Base-by-base conservation (phyloP, 2,329 filamentous ascomycete species). In the Plectosphaerella plurivora region DNA sequence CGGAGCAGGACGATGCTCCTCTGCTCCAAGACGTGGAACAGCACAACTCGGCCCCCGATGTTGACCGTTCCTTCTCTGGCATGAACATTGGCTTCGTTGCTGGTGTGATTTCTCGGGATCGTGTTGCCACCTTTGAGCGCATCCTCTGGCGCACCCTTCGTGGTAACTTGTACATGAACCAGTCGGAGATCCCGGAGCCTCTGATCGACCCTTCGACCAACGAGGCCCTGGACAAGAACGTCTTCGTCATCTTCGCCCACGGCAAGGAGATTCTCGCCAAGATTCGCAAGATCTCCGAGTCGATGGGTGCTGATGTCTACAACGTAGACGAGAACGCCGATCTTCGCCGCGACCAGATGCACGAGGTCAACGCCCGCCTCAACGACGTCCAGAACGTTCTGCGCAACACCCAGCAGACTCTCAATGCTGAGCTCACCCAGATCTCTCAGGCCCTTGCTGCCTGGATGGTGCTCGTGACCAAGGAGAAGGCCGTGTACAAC, bases 41-140 rank as follows among this genome's bases (percentile, higher is more conserved):
- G 67, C 86, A 92, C 66, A 79, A 77, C 55, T 70, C 77, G 51
- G 79, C 79, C 51, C 74, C 83, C 49, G 88, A 90, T 55, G 87
- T 79, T 37, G 90, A 94, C 65, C 84, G 88, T 59, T 94, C 90
- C 42, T 97, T 99, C 71, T 94, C 91, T 6, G 91, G 91, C 57
- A 96, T 97, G 89, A 97, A 97, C 74, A 99, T 99, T 67, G 94
- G 94, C 10, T 99, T 99, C 64, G 93, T 99, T 50, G 89, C 94
- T 51, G 94, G 94, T 72, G 94, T 97, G 62, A 97, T 99, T 62
- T 84, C 89, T 37, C 85, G 94, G 51, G 93, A 97, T 66, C 86
- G 93, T 49, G 93, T 99, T 55, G 92, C 87, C 14, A 89, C 93
- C 24, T 99, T 99, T 67, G 95, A 99, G 75, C 88, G 94, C 54